Base-by-base conservation (phyloP, 2,329 filamentous ascomycete genomes). In the Peltaster fructicola region DNA sequence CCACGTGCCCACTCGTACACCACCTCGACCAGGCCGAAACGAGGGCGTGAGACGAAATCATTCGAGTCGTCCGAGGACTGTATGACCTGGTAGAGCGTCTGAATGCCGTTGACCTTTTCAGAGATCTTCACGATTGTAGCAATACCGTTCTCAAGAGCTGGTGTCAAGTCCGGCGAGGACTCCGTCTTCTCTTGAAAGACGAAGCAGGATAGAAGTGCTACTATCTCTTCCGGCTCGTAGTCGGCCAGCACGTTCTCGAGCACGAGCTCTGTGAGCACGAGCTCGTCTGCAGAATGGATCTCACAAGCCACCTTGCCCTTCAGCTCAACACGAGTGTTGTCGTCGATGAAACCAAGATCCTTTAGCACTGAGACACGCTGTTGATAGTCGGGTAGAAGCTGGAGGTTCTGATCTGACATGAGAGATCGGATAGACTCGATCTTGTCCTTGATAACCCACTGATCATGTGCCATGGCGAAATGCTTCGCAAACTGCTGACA, bases 301-400 rank as follows among this genome's bases (percentile, higher is more conserved):
- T 98, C 88, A 54, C 88, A 98, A 4, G 88, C 88, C 12, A 98
- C 88, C 51, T 95, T 95, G 51, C 88, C 88, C 55, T 98, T 98
- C 34, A 98, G 67, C 54, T 90, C 79, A 18, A 98, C 90, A 12
- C 85, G 73, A 4, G 73, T 74, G 21, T 75, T 71, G 4, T 77
- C 72, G 42, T 98, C 88, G 38, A 98, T 77, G 48, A 98, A 98
- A 4, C 72, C 75, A 6, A 98, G 67, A 38, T 95, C 84, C 47
- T 80, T 84, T 22, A 98, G 64, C 0, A 98, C 88, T 34, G 76
- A 71, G 17, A 95, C 80, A 24, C 88, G 75, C 53, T 95, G 88
- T 45, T 95, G 79, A 46, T 98, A 98, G 52, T 98, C 88, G 0
- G 88, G 88, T 7, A 98, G 66, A 4, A 98, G 66, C 45, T 93